Evolutionary conservation across 169 alveolate genomes (phyloP).

Genomic region (Perkinsus marinus): DNA sequence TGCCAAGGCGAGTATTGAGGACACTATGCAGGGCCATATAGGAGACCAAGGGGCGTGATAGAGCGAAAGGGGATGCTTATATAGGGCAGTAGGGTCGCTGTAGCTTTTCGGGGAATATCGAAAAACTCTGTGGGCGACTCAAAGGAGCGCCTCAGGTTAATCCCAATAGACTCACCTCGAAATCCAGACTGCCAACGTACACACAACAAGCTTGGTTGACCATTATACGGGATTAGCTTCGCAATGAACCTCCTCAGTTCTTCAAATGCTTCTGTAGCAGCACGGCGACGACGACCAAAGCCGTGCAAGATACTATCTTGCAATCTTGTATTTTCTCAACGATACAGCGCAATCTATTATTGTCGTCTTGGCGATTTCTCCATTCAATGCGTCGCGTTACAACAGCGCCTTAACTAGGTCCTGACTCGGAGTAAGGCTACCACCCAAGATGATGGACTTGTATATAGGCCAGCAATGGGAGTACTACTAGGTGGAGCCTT

Average conservation of each 20-base stretch:
- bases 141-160: background rate
- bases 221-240: background rate
- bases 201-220: background rate
- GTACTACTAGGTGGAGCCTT: too few relatives aligned
- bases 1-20: background rate
- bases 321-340: background rate
- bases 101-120: background rate
- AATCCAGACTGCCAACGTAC: background rate
- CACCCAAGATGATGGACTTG: background rate
- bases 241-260: background rate
- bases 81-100: background rate
- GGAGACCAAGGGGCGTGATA: background rate
- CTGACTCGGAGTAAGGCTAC: too few relatives aligned
- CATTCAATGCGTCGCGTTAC: too few relatives aligned
- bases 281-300: background rate
- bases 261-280: background rate
- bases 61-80: too few relatives aligned
- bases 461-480: background rate
- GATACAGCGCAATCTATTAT: background rate
- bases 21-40: background rate
- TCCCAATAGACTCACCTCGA: background rate
- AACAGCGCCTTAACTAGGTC: too few relatives aligned
- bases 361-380: background rate
- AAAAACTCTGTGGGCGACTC: too few relatives aligned
- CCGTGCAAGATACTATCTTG: background rate